phyloP scores from a whole-genome alignment of 768 basidiomycete genomes.

The Ramaria rubella region DNA sequence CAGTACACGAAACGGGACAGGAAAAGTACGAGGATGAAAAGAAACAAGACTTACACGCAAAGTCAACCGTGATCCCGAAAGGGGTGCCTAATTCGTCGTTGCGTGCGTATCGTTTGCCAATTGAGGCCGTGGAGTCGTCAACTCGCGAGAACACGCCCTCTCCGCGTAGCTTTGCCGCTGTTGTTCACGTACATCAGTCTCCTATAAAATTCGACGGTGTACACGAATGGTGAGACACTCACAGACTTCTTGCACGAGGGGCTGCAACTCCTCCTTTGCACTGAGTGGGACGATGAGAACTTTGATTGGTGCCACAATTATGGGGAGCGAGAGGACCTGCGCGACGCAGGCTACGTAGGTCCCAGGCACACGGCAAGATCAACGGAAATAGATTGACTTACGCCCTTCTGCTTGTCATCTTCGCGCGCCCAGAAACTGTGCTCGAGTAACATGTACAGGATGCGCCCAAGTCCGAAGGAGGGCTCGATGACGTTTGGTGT shows the following conservation, averaged over 20 bases:
- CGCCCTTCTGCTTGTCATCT: conserved; percentile 83
- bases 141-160: conserved; percentile 90
- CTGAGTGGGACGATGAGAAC: conserved; percentile 94
- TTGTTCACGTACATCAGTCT: neutral
- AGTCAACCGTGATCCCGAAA: conserved; percentile 93
- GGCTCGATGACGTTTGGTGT: conserved; percentile 98
- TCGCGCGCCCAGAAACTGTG: conserved; percentile 95
- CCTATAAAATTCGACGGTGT: neutral
- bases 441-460: conserved; percentile 88
- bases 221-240: conserved; percentile 33
- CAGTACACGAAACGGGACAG: too few species aligned
- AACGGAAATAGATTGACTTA: conserved; percentile 34
- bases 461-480: conserved; percentile 95
- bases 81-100: conserved; percentile 99
- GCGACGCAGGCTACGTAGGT: neutral
- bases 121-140: conserved; percentile 91
- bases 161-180: conserved; percentile 81
- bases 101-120: conserved; percentile 94
- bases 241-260: conserved; percentile 87
- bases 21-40: neutral
- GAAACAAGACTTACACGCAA: conserved; percentile 58
- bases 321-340: conserved; percentile 85
- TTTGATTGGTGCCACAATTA: conserved; percentile 91
- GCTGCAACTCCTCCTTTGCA: conserved; percentile 74
- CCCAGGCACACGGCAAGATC: conserved; percentile 5